Percentiles rank a stretch among this genome's conserved stretches.
phyloP scores from a whole-genome alignment of 371 early-diverging fungal genomes.

The Vavraia culicis region DNA sequence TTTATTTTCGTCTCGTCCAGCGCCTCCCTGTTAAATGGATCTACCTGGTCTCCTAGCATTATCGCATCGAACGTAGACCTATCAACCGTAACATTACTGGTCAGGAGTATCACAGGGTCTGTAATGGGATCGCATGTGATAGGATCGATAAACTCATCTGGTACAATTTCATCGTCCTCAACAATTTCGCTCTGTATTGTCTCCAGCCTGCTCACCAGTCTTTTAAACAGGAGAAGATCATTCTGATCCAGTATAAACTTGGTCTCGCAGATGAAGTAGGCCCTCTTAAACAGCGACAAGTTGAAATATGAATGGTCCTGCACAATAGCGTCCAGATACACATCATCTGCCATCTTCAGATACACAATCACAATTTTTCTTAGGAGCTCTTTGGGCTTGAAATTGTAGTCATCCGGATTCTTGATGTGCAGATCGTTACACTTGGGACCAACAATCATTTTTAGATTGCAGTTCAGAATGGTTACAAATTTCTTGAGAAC shows the following conservation, averaged over 20 bases:
- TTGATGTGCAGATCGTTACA: constrained; percentile 64
- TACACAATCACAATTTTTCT: constrained; percentile 63
- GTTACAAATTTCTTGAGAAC: constrained; percentile 73
- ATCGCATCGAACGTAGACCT: constrained; percentile 71
- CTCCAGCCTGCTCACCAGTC: constrained; percentile 50
- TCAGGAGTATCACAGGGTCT: constrained; percentile 79
- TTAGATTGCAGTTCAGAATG: constrained; percentile 77
- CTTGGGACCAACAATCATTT: constrained; percentile 68
- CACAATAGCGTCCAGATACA: constrained; percentile 48
- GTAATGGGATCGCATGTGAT: constrained; percentile 68
- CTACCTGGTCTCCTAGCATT: constrained; percentile 65
- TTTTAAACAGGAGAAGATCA: constrained; percentile 45
- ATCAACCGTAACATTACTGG: constrained; percentile 62
- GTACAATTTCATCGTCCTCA: constrained; percentile 56
- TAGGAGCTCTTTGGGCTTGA: constrained; percentile 63
- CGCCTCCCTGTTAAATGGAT: constrained; percentile 79
- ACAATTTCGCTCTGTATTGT: constrained; percentile 44
- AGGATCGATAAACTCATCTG: constrained; percentile 59
- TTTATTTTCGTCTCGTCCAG: constrained; percentile 54
- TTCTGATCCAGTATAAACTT: constrained; percentile 34
- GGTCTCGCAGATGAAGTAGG: constrained; percentile 27
- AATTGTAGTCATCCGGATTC: constrained; percentile 61
- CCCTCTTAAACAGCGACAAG: constrained; percentile 28
- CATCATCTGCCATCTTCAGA: constrained; percentile 48
- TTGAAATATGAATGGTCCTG: constrained; percentile 51